Evolutionary conservation across 2,329 filamentous ascomycete genomes (phyloP).

Genomic region (Albifimbria verrucaria): DNA sequence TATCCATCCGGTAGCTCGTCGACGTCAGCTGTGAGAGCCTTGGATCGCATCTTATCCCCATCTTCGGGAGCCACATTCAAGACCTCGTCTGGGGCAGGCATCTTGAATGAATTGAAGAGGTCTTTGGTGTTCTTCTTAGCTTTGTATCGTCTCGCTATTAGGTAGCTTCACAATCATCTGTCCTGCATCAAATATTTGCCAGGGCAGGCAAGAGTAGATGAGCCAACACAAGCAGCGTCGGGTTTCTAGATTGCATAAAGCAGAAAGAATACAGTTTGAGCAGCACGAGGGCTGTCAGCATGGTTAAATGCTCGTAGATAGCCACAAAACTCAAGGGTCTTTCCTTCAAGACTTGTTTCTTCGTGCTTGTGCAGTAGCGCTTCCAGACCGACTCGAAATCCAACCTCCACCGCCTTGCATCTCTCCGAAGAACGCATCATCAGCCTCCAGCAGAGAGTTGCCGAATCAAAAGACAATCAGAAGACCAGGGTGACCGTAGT

Average conservation of each 20-base stretch:
- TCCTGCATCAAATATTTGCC: too few species aligned
- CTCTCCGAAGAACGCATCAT: neutral
- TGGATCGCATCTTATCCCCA: constrained; percentile 13
- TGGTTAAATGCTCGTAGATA: neutral
- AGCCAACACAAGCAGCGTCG: too few species aligned
- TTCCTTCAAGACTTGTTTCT: neutral
- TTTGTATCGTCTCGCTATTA: neutral
- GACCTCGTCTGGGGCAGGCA: neutral
- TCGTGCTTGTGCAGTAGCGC: neutral
- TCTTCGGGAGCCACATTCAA: constrained; percentile 2
- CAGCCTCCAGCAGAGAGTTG: neutral
- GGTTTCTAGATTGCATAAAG: too few species aligned
- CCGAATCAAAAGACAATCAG: neutral
- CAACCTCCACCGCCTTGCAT: neutral
- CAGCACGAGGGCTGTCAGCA: too few species aligned
- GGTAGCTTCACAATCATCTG: too few species aligned
- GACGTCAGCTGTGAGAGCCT: constrained; percentile 13
- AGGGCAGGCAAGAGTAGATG: too few species aligned
- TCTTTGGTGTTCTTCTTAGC: neutral
- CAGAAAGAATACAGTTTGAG: too few species aligned
- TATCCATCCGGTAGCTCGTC: constrained; percentile 12
- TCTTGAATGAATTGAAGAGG: neutral
- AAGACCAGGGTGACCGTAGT: neutral
- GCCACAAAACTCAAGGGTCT: neutral
- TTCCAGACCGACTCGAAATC: too few species aligned